These are phyloP conservation scores for Limonium bicolor DNA, from an alignment of 148 eudicot species.

Conservation along the genomic window DNA sequence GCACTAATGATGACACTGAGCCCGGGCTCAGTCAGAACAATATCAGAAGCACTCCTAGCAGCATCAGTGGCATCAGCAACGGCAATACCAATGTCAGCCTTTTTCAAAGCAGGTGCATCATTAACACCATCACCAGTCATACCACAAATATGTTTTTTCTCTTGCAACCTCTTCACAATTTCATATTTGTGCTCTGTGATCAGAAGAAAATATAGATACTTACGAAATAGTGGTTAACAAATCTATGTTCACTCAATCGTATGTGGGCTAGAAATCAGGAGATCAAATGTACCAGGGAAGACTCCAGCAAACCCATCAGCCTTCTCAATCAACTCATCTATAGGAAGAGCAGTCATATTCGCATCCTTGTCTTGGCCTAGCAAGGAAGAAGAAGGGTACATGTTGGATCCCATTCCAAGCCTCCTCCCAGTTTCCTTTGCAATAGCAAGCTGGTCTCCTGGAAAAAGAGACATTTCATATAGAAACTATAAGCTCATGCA, in stretches of 20 bases:
- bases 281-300: slow-evolving; percentile 40
- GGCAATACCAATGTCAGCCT: slow-evolving; percentile 55
- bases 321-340: slow-evolving; percentile 43
- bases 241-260: background rate
- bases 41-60: slow-evolving; percentile 36
- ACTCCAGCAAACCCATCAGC: slow-evolving; percentile 61
- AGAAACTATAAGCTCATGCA: too few species aligned
- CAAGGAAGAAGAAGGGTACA: slow-evolving; percentile 46
- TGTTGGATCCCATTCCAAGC: slow-evolving; percentile 52
- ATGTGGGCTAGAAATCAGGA: too few species aligned
- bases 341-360: slow-evolving; percentile 26
- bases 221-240: background rate
- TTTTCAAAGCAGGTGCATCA: slow-evolving; percentile 80
- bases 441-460: slow-evolving; percentile 52
- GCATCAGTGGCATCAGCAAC: slow-evolving; percentile 51
- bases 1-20: slow-evolving; percentile 68
- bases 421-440: slow-evolving; percentile 45
- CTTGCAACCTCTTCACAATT: slow-evolving; percentile 66
- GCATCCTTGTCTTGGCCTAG: slow-evolving; percentile 37
- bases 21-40: slow-evolving; percentile 75
- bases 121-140: slow-evolving; percentile 91
- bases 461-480: too few species aligned
- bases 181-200: slow-evolving; percentile 59
- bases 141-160: slow-evolving; percentile 62
- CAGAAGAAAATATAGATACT: background rate